These are phyloP conservation scores for Alternaria dauci DNA, from an alignment of 2,329 filamentous ascomycete genomes.

Conservation along the genomic window DNA sequence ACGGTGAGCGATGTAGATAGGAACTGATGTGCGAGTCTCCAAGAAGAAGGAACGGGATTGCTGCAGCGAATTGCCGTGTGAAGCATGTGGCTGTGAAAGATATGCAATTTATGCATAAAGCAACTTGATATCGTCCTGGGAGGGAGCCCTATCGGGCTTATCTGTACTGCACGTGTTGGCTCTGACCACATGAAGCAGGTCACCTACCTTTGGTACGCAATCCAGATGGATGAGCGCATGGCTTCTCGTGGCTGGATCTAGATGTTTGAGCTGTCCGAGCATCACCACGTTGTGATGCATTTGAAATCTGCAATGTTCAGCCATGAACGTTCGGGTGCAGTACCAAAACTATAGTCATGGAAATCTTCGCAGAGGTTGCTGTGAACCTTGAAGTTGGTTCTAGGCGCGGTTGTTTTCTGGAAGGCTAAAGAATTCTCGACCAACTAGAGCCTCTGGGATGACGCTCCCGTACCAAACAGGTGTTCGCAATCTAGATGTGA, in stretches of 20 bases:
- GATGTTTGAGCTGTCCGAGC: neutral
- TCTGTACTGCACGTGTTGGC: neutral
- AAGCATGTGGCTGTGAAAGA: neutral
- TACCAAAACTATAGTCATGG: neutral
- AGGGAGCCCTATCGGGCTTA: neutral
- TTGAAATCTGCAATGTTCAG: neutral
- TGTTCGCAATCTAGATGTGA: neutral
- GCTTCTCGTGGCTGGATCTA: constrained; percentile 1
- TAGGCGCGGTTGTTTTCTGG: neutral
- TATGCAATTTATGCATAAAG: neutral
- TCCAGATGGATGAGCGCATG: neutral
- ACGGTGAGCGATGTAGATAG: neutral
- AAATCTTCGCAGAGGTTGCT: neutral
- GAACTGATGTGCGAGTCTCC: neutral
- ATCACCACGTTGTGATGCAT: neutral
- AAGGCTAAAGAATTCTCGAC: neutral
- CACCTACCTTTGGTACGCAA: neutral
- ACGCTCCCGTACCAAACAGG: constrained; percentile 3
- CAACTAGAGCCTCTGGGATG: constrained; percentile 1
- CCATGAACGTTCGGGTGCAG: neutral
- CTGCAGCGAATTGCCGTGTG: neutral
- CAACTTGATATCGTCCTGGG: too few relatives aligned
- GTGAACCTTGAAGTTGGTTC: neutral
- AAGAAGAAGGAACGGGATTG: neutral
- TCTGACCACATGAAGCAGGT: neutral